Base-by-base conservation (phyloP, 768 basidiomycete species). In the Termitomyces sp. region DNA sequence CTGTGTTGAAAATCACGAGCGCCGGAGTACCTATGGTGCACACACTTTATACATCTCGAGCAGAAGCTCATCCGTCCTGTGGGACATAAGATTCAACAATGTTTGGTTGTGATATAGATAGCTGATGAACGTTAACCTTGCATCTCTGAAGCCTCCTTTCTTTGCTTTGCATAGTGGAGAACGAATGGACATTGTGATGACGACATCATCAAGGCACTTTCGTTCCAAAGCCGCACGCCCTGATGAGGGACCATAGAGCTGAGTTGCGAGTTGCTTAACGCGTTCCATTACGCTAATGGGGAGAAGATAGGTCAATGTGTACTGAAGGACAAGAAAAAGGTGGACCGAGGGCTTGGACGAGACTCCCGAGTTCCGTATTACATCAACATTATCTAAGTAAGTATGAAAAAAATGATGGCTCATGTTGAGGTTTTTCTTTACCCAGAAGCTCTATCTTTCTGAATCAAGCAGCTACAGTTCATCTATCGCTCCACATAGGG, bases 101-200 rank as follows among this genome's bases (percentile, higher is more conserved):
- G 29, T 32, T 15, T 4, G 48, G 3, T 50, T 45, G 17, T 32
- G 51, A 45, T 45, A 42, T 15, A 42, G 38, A 40, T 42, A 36
- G 15, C 40, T 37, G 36, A 60, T 82, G 68, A 67, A 82, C 88
- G 76, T 82, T 3, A 67, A 82, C 88, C 77, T 82, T 3, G 84
- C 85, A 69, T 93, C 91, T 73, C 84, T 89, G 74, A 83, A 78
- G 4, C 84, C 89, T 34, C 92, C 92, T 66, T 88, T 91, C 71
- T 81, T 88, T 4, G 91, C 85, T 65, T 88, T 91, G 62, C 87
- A 88, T 57, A 91, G 72, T 1, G 90, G 88, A 4, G 88, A 89
- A 37, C 90, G 85, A 66, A 88, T 85, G 61, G 91, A 89, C 79
- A 91, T 82, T 2, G 91, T 92, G 62, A 93, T 84, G 70, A 93